Base-by-base conservation (phyloP, 2,329 filamentous ascomycete genomes). In the Pestalotiopsis sp. region DNA sequence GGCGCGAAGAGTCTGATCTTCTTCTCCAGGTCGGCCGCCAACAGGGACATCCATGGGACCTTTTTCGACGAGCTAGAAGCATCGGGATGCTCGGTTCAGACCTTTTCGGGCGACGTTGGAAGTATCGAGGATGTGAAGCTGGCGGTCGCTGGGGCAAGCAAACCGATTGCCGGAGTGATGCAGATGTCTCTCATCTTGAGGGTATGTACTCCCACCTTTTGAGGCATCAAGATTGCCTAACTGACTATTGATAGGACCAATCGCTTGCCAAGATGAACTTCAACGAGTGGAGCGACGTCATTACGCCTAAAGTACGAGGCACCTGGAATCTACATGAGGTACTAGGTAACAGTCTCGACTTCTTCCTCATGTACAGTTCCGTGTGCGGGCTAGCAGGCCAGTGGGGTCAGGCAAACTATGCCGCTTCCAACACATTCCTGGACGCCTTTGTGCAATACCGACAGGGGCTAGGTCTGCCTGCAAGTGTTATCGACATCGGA, bases 401-500 rank as follows among this genome's bases (percentile, higher is more conserved):
- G 7, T 58, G 69, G 2, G 70, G 69, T 2, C 78, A 79, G 64
- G 70, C 73, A 45, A 79, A 78, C 59, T 82, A 82, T 63, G 69
- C 73, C 6, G 76, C 77, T 4, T 77, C 73, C 14, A 81, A 81
- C 68, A 72, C 74, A n/a, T 81, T 76, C 70, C 67, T 78, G 60
- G 75, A 79, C 27, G 71, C 72, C 17, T 73, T 81, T 14, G 75
- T 72, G 23, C 72, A 74, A 17, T 78, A 77, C 64, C 74, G 79
- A 4, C 68, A 73, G 5, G 63, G 59, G 2, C 69, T 67, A 12
- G 77, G 77, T 1, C 69, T 79, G 2, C 71, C 78, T 1, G 80
- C 77, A 14, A 73, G 74, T 1, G 67, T 69, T 13, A 73, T 83
- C 5, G 73, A 82, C 66, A 73, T 82, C n/a, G 79, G 80, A 1